These are phyloP conservation scores for Aureobasidium sp. DNA, from an alignment of 2,329 filamentous ascomycete species.

Conservation along the genomic window DNA sequence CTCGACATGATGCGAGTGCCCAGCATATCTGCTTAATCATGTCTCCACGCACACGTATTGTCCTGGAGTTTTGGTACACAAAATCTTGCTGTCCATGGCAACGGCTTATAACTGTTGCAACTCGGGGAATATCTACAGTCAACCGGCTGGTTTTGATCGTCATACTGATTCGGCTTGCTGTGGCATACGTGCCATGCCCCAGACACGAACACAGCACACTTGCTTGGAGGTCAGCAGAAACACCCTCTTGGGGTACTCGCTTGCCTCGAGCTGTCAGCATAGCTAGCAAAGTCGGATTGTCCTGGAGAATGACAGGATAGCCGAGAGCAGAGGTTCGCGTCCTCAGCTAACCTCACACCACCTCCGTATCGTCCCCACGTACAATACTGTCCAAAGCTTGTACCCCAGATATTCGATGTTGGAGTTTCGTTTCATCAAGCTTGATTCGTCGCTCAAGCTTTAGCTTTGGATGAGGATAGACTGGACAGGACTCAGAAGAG, in stretches of 20 bases:
- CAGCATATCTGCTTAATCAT: not conserved
- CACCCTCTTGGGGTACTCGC: not conserved
- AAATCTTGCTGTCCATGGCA: not conserved
- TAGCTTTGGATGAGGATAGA: not conserved
- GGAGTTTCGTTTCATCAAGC: not conserved
- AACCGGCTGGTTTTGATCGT: not conserved
- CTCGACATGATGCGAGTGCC: not conserved
- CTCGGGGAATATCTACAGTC: not conserved
- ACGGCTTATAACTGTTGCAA: not conserved
- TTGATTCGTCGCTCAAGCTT: not conserved
- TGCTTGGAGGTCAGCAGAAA: not conserved
- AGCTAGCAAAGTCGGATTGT: not conserved
- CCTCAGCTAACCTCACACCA: not conserved
- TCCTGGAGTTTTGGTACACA: not conserved
- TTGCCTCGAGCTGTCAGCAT: not conserved
- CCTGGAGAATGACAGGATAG: not conserved
- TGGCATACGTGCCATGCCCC: not conserved
- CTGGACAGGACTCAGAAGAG: too few species aligned
- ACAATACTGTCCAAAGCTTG: not conserved
- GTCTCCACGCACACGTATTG: not conserved
- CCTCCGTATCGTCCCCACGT: not conserved
- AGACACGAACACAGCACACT: not conserved
- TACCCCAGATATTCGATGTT: not conserved
- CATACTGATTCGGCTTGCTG: too few species aligned
- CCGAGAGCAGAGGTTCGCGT: not conserved